A percentile compares a stretch with the other conserved stretches of the same genome.
phyloP scores from a whole-genome alignment of 257 asterid species.

The Plantago major region DNA sequence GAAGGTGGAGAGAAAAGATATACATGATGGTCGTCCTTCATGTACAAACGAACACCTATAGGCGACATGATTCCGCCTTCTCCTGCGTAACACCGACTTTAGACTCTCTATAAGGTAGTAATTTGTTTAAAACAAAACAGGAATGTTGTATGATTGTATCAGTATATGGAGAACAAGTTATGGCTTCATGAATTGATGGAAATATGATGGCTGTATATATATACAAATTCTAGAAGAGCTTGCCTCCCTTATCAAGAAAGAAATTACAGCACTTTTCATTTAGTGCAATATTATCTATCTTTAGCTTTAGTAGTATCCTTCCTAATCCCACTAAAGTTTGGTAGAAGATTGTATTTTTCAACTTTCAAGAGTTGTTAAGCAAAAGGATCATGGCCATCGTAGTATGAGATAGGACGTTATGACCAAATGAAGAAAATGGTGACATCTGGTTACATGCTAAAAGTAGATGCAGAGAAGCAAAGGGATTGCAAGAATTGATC shows the following conservation, averaged over 20 bases:
- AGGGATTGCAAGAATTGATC: background rate
- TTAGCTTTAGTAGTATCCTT: slow-evolving; percentile 31
- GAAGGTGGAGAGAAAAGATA: slow-evolving; percentile 8
- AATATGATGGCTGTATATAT: background rate
- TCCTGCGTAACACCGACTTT: slow-evolving; percentile 8
- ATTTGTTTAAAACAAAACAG: background rate
- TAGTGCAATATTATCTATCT: slow-evolving; percentile 17
- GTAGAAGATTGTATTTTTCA: slow-evolving; percentile 20
- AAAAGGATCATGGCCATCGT: slow-evolving; percentile 1
- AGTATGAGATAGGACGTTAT: background rate
- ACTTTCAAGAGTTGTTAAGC: slow-evolving; percentile 28
- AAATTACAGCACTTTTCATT: slow-evolving; percentile 15
- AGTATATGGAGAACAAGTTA: background rate
- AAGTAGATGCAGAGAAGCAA: slow-evolving; percentile 2
- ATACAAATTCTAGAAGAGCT: slow-evolving; percentile 14
- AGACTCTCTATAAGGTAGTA: slow-evolving; percentile 11
- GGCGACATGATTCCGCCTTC: slow-evolving; percentile 49
- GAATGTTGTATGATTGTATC: background rate
- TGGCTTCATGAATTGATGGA: slow-evolving; percentile 1
- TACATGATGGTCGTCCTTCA: slow-evolving; percentile 69
- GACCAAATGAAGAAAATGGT: background rate
- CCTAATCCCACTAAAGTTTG: slow-evolving; percentile 24
- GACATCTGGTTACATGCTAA: slow-evolving; percentile 11
- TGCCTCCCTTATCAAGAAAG: slow-evolving; percentile 35
- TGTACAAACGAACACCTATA: slow-evolving; percentile 44